phyloP scores from a whole-genome alignment of 1,139 yeast species.

The Kurtzmaniella quercitrusa region DNA sequence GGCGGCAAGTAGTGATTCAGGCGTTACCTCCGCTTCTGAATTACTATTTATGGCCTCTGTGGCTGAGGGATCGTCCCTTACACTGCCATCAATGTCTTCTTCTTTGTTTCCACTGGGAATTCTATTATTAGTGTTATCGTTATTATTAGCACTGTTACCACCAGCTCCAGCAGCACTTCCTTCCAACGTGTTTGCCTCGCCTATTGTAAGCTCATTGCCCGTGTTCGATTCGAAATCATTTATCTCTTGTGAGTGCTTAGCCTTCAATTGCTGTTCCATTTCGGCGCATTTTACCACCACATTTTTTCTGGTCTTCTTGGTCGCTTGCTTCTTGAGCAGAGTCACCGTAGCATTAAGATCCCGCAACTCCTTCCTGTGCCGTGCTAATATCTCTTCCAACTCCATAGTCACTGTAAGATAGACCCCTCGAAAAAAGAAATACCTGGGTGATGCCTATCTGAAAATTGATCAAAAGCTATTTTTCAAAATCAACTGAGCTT shows the following conservation, averaged over 20 bases:
- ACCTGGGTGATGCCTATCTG: background rate
- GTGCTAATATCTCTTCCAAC: conserved; percentile 49
- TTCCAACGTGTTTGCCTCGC: conserved; percentile 4
- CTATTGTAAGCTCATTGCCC: conserved; percentile 5
- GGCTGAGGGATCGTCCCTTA: conserved; percentile 8
- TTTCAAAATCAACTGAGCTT: background rate
- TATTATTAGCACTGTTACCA: conserved; percentile 5
- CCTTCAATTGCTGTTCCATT: conserved; percentile 52
- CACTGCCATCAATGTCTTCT: background rate
- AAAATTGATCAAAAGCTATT: background rate
- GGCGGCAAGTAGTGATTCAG: conserved; percentile 61
- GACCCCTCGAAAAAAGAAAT: background rate
- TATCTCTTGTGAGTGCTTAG: conserved; percentile 52
- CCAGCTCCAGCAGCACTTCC: conserved; percentile 9
- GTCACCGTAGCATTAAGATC: conserved; percentile 66
- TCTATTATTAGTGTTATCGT: background rate
- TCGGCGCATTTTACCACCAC: conserved; percentile 53
- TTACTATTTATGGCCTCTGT: conserved; percentile 20
- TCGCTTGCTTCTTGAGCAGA: conserved; percentile 76
- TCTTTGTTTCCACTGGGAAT: background rate
- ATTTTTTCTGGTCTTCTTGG: conserved; percentile 68
- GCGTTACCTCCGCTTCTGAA: conserved; percentile 47
- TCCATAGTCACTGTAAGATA: background rate
- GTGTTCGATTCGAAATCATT: conserved; percentile 3
- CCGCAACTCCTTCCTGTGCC: conserved; percentile 66